Evolutionary conservation across 2,329 filamentous ascomycete species (phyloP).

Genomic region (Tolypocladium ovalisporum): DNA sequence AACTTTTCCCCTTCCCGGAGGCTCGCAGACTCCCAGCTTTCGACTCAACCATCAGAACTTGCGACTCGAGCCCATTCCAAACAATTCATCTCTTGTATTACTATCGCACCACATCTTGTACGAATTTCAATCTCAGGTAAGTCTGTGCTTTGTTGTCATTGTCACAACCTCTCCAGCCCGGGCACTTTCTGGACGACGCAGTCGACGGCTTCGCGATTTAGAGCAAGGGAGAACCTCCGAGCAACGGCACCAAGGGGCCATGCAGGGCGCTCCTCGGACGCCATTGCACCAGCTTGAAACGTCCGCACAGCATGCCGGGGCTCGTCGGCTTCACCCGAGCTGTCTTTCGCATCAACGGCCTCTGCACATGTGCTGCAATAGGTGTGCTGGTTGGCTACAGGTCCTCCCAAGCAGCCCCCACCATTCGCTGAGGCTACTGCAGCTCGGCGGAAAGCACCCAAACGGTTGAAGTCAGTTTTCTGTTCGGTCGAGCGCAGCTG

Average conservation of each 20-base stretch:
- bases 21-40: not conserved
- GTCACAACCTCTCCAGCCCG: not conserved
- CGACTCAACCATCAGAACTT: not conserved
- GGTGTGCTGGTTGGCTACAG: not conserved
- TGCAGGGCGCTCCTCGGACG: not conserved
- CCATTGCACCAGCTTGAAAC: not conserved
- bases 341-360: not conserved
- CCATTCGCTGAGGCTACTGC: not conserved
- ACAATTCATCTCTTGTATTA: conserved; percentile 2
- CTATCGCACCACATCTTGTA: not conserved
- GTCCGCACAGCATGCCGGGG: not conserved
- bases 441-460: not conserved
- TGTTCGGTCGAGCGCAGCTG: not conserved
- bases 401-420: not conserved
- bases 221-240: not conserved
- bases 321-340: not conserved
- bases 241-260: not conserved
- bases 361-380: not conserved
- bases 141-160: not conserved
- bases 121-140: conserved; percentile 1
- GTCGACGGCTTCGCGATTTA: not conserved
- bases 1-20: conserved; percentile 15
- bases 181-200: not conserved
- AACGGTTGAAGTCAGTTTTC: not conserved
- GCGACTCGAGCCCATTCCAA: not conserved